Conservation (phyloP, 495 filamentous ascomycete genomes). For the Penicillium goetzii region DNA sequence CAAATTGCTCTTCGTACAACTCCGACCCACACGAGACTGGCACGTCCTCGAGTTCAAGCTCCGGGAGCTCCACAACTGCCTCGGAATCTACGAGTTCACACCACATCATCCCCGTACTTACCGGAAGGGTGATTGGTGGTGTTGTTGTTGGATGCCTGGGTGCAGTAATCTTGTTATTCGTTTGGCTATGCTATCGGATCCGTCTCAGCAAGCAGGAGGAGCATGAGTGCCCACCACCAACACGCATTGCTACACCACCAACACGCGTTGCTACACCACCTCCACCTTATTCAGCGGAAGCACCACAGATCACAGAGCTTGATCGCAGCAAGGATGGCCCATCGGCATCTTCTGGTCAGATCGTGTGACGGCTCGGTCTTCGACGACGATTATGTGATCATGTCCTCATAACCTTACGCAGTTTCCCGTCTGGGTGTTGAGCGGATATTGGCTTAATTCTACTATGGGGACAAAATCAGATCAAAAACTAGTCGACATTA, state of each 20-base stretch:
- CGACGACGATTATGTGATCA: neutral
- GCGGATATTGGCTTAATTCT: neutral
- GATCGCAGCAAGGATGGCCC: conserved; percentile 4
- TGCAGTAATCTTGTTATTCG: neutral
- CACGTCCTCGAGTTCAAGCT: neutral
- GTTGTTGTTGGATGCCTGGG: neutral
- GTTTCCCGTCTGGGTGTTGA: neutral
- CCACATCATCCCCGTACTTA: too few relatives aligned
- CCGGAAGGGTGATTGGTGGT: neutral
- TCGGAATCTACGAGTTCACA: too few relatives aligned
- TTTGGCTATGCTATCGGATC: neutral
- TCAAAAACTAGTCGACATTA: neutral
- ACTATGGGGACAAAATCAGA: neutral
- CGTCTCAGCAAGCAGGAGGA: neutral
- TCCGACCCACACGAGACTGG: neutral
- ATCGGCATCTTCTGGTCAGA: neutral
- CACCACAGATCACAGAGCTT: neutral
- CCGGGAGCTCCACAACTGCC: neutral
- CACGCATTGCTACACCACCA: neutral
- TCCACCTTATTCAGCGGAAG: conserved; percentile 12
- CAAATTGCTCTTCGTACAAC: neutral
- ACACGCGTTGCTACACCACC: neutral
- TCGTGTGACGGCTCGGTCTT: neutral
- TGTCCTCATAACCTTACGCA: neutral
- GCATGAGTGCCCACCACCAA: neutral